These are phyloP conservation scores for Apiospora kogelbergensis DNA, from an alignment of 2,329 filamentous ascomycete species.

Conservation along the genomic window DNA sequence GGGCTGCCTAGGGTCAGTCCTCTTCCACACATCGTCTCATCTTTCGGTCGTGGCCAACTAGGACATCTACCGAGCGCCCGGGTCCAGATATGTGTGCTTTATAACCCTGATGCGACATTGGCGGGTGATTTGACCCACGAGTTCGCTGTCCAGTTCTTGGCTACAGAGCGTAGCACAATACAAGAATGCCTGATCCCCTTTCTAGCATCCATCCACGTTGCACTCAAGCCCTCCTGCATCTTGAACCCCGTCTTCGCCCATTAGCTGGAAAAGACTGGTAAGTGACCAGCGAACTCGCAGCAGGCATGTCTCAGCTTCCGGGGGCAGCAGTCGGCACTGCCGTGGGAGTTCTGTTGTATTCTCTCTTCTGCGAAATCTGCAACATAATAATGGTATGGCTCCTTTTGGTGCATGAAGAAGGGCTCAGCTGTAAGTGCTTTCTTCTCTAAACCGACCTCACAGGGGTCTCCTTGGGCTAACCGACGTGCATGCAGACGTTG, in stretches of 20 bases:
- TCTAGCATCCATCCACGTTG: background rate
- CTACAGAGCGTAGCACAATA: background rate
- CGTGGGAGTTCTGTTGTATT: constrained; percentile 17
- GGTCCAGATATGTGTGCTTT: background rate
- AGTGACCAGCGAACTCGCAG: background rate
- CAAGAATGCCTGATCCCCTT: background rate
- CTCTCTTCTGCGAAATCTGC: constrained; percentile 14
- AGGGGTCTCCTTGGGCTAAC: background rate
- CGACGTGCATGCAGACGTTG: constrained; percentile 17
- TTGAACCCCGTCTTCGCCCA: background rate
- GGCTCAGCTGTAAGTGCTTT: constrained; percentile 18
- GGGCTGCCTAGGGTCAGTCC: background rate
- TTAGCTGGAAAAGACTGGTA: background rate
- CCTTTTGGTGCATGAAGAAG: constrained; percentile 18
- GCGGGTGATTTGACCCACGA: background rate
- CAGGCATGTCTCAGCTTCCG: constrained; percentile 16
- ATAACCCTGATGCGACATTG: background rate
- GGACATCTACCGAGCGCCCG: background rate
- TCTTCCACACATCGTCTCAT: background rate
- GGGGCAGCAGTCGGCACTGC: constrained; percentile 15
- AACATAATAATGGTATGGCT: constrained; percentile 20
- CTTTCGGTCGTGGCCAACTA: background rate
- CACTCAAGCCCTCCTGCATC: background rate
- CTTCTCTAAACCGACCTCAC: background rate
- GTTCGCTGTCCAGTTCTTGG: background rate